Conservation (phyloP, 441 rosid species). For the Erodium trifolium region DNA sequence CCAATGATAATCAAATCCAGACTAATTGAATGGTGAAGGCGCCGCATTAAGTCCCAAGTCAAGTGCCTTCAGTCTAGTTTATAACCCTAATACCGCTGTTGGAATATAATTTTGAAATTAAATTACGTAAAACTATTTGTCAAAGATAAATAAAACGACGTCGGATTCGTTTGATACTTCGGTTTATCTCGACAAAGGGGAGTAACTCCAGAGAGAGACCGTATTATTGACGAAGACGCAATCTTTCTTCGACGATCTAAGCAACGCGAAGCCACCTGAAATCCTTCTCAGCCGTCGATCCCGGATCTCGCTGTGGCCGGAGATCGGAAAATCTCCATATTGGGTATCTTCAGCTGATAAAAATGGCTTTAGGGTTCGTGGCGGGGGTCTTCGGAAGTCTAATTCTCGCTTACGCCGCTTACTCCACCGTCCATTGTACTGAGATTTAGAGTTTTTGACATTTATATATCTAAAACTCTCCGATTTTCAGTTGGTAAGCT, state of each 20-base stretch:
- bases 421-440: constrained; percentile 83
- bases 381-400: constrained; percentile 59
- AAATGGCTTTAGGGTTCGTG: constrained; percentile 59
- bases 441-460: neutral
- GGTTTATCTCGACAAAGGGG: too few species aligned
- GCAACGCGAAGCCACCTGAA: neutral
- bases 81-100: too few species aligned
- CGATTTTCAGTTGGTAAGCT: neutral
- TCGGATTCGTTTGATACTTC: too few species aligned
- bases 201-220: too few species aligned
- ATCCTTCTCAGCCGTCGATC: neutral
- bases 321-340: constrained; percentile 23
- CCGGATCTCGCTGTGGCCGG: constrained; percentile 3
- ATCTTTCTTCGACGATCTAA: neutral
- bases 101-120: too few species aligned
- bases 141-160: too few species aligned
- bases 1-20: too few species aligned
- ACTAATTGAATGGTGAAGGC: too few species aligned
- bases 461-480: neutral
- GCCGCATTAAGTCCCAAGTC: too few species aligned
- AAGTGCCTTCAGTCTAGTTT: too few species aligned
- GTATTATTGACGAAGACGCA: too few species aligned
- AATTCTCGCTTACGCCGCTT: constrained; percentile 71
- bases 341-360: neutral
- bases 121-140: too few species aligned